Percentiles rank a stretch among this genome's conserved stretches.
Evolutionary conservation across 805 yeast genomes (phyloP).

Genomic region (Diddensiella santjacobensis): DNA sequence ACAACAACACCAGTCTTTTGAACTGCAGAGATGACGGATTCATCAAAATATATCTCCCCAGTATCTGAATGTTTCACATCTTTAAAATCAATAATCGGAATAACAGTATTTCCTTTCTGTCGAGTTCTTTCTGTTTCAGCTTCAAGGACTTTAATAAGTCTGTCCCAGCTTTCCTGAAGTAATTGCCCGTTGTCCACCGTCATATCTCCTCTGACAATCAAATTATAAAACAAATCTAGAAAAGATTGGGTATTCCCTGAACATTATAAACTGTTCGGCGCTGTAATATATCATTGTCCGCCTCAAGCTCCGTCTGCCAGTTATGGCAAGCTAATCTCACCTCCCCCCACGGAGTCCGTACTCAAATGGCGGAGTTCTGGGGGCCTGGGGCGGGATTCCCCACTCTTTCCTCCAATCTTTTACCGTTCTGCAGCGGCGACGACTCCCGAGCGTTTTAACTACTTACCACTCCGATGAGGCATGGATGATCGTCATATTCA

Average conservation of each 20-base stretch:
- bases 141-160: conserved; percentile 5
- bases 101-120: conserved; percentile 2
- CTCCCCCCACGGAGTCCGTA: too few species aligned
- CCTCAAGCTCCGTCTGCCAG: not conserved
- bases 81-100: conserved; percentile 13
- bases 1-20: conserved; percentile 33
- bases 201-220: too few species aligned
- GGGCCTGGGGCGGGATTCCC: too few species aligned
- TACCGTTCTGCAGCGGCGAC: too few species aligned
- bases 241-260: not conserved
- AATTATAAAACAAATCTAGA: too few species aligned
- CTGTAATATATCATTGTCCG: not conserved
- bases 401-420: too few species aligned
- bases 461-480: too few species aligned
- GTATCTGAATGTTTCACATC: not conserved
- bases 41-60: conserved; percentile 10
- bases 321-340: not conserved
- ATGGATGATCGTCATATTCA: too few species aligned
- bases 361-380: too few species aligned
- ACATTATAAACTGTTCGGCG: not conserved
- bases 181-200: not conserved
- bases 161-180: conserved; percentile 11
- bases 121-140: not conserved
- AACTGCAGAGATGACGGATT: conserved; percentile 11
- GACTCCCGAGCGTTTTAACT: too few species aligned